These are phyloP conservation scores for Penicillium fimorum DNA, from an alignment of 495 filamentous ascomycete genomes.

Conservation along the genomic window DNA sequence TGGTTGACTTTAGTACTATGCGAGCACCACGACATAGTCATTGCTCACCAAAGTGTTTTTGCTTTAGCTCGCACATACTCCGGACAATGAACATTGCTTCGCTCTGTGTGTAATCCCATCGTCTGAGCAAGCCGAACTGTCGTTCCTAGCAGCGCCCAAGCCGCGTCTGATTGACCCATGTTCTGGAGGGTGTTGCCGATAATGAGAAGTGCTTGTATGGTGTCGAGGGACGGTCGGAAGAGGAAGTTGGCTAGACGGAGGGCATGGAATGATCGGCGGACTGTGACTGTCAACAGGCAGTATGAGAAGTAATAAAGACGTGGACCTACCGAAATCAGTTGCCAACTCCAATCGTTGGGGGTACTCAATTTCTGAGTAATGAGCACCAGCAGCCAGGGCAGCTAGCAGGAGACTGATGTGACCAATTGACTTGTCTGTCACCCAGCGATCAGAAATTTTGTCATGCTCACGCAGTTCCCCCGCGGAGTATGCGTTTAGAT, in stretches of 20 bases:
- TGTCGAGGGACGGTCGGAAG: slow-evolving; percentile 43
- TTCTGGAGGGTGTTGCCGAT: slow-evolving; percentile 49
- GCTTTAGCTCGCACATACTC: slow-evolving; percentile 28
- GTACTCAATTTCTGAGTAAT: slow-evolving; percentile 46
- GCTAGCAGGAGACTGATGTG: slow-evolving; percentile 48
- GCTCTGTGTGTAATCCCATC: slow-evolving; percentile 39
- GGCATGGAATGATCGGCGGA: slow-evolving; percentile 36
- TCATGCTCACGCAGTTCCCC: slow-evolving; percentile 24
- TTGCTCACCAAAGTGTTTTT: not conserved
- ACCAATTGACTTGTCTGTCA: slow-evolving; percentile 33
- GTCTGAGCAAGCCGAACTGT: slow-evolving; percentile 49
- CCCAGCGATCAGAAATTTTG: slow-evolving; percentile 31
- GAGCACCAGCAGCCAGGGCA: slow-evolving; percentile 49
- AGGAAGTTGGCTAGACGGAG: slow-evolving; percentile 48
- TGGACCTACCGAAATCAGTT: slow-evolving; percentile 15
- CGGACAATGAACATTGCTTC: slow-evolving; percentile 26
- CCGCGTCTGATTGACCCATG: slow-evolving; percentile 49
- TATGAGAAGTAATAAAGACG: too few relatives aligned
- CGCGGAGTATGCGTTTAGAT: slow-evolving; percentile 40
- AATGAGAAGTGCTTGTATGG: slow-evolving; percentile 45
- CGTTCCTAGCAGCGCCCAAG: slow-evolving; percentile 46
- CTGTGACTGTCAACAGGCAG: slow-evolving; percentile 9
- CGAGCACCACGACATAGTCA: too few relatives aligned
- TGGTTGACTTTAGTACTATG: too few relatives aligned
- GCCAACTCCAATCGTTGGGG: slow-evolving; percentile 28